Base-by-base conservation (phyloP, 345 rosid species). In the Barbarea vulgaris region DNA sequence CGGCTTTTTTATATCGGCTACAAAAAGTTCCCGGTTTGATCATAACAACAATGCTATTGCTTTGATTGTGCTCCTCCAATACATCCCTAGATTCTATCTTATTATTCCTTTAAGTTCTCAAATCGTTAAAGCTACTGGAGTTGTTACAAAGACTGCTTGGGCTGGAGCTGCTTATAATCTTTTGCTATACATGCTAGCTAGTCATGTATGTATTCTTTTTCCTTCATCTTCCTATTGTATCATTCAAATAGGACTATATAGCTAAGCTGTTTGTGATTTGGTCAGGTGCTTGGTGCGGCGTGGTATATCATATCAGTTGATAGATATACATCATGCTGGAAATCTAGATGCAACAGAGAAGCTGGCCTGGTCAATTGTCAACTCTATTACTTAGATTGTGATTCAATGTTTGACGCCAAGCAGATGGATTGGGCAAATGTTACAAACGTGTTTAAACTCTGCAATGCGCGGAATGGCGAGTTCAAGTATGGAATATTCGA, bases 91-190 rank as follows among this genome's bases (percentile, higher is more conserved):
- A 65, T 78, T 94, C 55, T 94, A 94, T 79, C 85, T 94, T 51
- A 88, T 94, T 6, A 91, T 87, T 51, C 97, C 97, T 7, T 78
- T 91, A 58, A 90, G 97, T 71, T 87, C 96, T 67, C 83, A 90
- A 77, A 88, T 94, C 36, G 82, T 89, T 61, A 94, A 89, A 85
- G 91, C 95, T 25, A 84, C 89, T 50, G 97, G 97, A 42, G 87
- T 93, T 0, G 91, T 91, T 65, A 83, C 96, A 10, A 85, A 86
- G 83, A 89, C 98, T 55, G 98, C 96, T 33, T 93, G 98, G 97
- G 94, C 97, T 12, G 96, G 94, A n/a, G 97, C 98, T 74, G 97
- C 94, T 6, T 93, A 89, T 61, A 91, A 88, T 69, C 96, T 93
- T 79, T 68, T 88, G 41, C 69, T 93, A 22, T 91, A 83, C 85